Evolutionary conservation across 768 basidiomycete species (phyloP).

Genomic region (Trichaptum fuscoviolaceum): DNA sequence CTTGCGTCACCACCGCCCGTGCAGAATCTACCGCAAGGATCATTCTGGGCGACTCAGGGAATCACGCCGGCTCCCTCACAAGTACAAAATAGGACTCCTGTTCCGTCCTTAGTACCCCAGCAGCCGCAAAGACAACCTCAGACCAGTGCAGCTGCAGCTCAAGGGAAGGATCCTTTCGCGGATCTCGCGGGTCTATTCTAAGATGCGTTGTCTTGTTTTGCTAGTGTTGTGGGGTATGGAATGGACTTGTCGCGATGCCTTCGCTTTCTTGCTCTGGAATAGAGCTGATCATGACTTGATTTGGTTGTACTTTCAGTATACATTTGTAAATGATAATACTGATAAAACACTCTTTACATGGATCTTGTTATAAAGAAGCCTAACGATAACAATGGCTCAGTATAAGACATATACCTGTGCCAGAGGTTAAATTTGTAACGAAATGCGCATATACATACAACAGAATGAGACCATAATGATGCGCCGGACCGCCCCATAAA

Average conservation of each 20-base stretch:
- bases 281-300: background rate
- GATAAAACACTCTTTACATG: background rate
- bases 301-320: background rate
- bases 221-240: background rate
- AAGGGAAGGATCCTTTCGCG: slow-evolving; percentile 78
- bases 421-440: too few species aligned
- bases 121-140: slow-evolving; percentile 18
- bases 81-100: slow-evolving; percentile 14
- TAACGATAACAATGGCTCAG: too few species aligned
- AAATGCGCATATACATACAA: too few species aligned
- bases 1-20: background rate
- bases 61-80: background rate
- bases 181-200: slow-evolving; percentile 76
- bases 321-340: background rate
- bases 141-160: slow-evolving; percentile 23
- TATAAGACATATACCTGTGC: too few species aligned
- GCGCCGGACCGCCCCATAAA: too few species aligned
- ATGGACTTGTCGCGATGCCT: background rate
- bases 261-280: background rate
- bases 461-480: too few species aligned
- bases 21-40: background rate
- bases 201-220: background rate
- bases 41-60: slow-evolving; percentile 13
- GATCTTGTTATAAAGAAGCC: too few species aligned
- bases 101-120: slow-evolving; percentile 12